Evolutionary conservation across 345 rosid species (phyloP), one percentile per base, ranked within the genome.

Genomic region (Ceriops tagal): DNA sequence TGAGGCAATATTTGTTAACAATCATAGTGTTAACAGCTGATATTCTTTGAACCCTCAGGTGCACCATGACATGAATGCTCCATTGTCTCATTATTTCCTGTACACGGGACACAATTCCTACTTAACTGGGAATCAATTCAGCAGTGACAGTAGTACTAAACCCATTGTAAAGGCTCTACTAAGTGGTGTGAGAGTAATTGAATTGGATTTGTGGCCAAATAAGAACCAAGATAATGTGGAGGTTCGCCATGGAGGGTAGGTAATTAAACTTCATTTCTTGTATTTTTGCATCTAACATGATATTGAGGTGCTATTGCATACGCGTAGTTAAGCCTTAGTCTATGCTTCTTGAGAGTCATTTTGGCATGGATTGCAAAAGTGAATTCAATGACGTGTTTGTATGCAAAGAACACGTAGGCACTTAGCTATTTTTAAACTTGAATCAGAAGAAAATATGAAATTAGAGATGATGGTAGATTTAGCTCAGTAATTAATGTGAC

Each of bases 61-160:
- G 67, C 85, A 82, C 73, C 91, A 85, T 20, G 86, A 85, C 75
- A 90, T 89, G 96, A 69, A 62, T 37, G 84, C 84, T 35, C 90
- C 96, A 24, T 66, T 91, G 68, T 79, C 97, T 5, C 98, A 93
- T 81, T 90, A 89, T 75, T 89, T 72, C 76, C 26, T 93, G 70
- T 90, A 67, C 84, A 89, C 98, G 21, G 95, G 98, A 68, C 96
- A 93, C 72, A 93, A 93, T 82, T 87, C 98, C 28, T 90, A 87
- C 83, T 79, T 90, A 68, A 93, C 96, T 19, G 93, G 97, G 61
- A 89, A 93, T 71, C 91, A 90, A 69, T 43, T 93, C 9, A 83
- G 79, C 66, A 93, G 97, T 34, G 47, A 74, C 18, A 80, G 97
- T 79, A 86, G 92, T 70, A 69, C 35, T 0, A 79, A 75, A 39